Conservation (phyloP, 106 monocot genomes). For the Chionographis japonica region DNA sequence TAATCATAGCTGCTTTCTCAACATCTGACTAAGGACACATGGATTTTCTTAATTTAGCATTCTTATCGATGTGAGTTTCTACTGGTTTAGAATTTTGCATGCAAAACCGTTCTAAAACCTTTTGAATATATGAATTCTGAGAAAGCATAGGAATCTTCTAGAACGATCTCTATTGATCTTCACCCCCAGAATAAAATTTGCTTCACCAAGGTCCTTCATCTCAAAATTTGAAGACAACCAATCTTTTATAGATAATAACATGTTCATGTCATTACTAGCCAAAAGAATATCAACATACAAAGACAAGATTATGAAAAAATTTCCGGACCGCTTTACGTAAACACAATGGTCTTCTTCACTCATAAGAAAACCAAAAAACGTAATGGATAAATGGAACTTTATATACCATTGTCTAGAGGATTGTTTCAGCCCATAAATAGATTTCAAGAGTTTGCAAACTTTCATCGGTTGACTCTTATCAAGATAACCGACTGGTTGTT, state of each 20-base stretch:
- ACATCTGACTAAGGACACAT: background rate
- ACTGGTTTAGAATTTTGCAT: background rate
- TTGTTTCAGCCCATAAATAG: constrained; percentile 10
- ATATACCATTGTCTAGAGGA: constrained; percentile 4
- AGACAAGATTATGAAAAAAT: background rate
- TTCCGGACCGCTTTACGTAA: background rate
- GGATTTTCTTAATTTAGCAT: background rate
- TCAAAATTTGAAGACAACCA: background rate
- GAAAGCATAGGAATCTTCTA: background rate
- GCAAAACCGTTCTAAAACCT: background rate
- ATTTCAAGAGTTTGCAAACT: background rate
- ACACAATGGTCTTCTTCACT: constrained; percentile 4
- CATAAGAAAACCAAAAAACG: background rate
- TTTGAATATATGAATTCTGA: background rate
- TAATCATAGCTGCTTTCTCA: background rate
- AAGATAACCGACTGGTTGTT: background rate
- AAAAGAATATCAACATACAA: constrained; percentile 2
- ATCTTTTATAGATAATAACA: background rate
- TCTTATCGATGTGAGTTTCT: background rate
- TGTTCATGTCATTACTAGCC: background rate
- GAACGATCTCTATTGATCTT: background rate
- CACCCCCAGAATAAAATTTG: background rate
- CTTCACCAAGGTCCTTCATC: constrained; percentile 2
- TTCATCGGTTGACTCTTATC: background rate
- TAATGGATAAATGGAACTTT: background rate